Evolutionary conservation across 495 filamentous ascomycete genomes (phyloP), one percentile per base, ranked within the genome.

Genomic region (Neurospora sp.): DNA sequence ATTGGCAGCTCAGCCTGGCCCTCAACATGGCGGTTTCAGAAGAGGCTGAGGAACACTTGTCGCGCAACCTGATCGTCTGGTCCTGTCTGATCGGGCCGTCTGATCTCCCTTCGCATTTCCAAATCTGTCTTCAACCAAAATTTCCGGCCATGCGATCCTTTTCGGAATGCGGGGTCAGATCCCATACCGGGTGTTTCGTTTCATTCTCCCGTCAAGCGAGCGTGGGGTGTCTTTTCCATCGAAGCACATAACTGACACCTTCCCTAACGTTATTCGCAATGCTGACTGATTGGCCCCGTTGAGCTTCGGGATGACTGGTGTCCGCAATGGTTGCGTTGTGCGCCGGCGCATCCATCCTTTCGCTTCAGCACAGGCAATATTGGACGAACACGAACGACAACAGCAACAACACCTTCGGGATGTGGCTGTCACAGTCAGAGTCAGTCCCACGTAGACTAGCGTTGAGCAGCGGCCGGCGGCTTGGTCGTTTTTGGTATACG

Each of bases 121-220:
- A 48, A 42, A 42, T 38, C 31, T n/a, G 31, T 37, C 40, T 45
- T 59, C 39, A 31, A 37, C 7, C 70, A 42, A 62, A 48, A 21
- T 36, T 42, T 34, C 28, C 40, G 28, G 39, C 70, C 28, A 71
- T 71, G 19, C 70, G 37, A 59, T 34, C 7, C 42, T 15, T 31
- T 59, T 59, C 37, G 31, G 42, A 71, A 71, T 71, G 70, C 70
- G 70, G 70, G 70, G 70, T 71, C 48, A 42, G 39, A 9, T 71
- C 17, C 28, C 21, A 59, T 59, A 28, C 54, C 54, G 54, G 28
- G 28, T 66, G 17, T 62, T 37, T 71, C 48, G 70, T 62, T 59
- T 71, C 42, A 37, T 34, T 48, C 17, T 21, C 70, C 36, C 70
- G 24, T 34, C 70, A 71, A 62, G 54, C 54, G 54, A 37, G 40